These are phyloP conservation scores for Keithomyces neogunnii DNA, from an alignment of 2,329 filamentous ascomycete species.

Conservation along the genomic window DNA sequence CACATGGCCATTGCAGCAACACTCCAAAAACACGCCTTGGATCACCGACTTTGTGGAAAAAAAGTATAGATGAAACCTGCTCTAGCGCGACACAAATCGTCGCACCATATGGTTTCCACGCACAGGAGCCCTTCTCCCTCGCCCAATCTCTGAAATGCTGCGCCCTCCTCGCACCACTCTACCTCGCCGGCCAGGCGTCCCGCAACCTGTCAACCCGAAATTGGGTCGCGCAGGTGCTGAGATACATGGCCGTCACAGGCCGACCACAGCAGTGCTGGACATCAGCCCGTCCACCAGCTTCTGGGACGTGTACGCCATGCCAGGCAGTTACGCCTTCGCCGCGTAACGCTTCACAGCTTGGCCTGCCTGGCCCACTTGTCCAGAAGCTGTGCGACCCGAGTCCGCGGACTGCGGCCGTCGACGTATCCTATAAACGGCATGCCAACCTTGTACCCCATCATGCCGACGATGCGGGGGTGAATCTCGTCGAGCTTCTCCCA, in stretches of 20 bases:
- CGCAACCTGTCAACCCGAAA: not conserved
- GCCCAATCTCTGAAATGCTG: slow-evolving; percentile 13
- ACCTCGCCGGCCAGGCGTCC: slow-evolving; percentile 10
- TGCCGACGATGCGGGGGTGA: slow-evolving; percentile 14
- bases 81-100: slow-evolving; percentile 14
- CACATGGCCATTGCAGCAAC: slow-evolving; percentile 4
- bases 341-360: slow-evolving; percentile 6
- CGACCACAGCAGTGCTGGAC: slow-evolving; percentile 1
- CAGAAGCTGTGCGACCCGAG: slow-evolving; percentile 10
- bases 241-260: too few relatives aligned
- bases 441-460: slow-evolving; percentile 16
- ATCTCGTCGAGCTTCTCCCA: slow-evolving; percentile 15
- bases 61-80: slow-evolving; percentile 7
- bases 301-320: slow-evolving; percentile 15
- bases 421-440: slow-evolving; percentile 15
- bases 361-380: slow-evolving; percentile 5
- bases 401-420: slow-evolving; percentile 14
- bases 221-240: slow-evolving; percentile 11
- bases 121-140: slow-evolving; percentile 10
- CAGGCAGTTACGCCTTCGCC: slow-evolving; percentile 18
- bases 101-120: not conserved
- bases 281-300: slow-evolving; percentile 7
- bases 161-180: slow-evolving; percentile 12
- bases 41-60: slow-evolving; percentile 2
- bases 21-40: not conserved